Evolutionary conservation across 2,329 filamentous ascomycete species (phyloP).

Genomic region (Trichoderma afroharzianum): DNA sequence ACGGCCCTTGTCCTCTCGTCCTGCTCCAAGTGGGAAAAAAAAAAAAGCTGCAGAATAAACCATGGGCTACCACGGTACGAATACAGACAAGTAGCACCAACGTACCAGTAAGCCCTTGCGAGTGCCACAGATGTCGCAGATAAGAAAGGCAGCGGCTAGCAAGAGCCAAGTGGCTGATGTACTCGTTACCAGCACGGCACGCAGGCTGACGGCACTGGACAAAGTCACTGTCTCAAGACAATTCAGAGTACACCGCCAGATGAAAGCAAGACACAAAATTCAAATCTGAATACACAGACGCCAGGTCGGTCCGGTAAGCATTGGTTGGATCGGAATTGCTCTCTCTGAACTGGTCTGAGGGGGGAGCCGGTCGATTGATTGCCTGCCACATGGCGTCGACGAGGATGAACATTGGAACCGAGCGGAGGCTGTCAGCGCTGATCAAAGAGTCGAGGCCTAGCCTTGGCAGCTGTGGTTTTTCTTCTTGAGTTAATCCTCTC

Average conservation of each 20-base stretch:
- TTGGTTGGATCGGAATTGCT: background rate
- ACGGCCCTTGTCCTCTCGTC: background rate
- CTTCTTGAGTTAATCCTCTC: background rate
- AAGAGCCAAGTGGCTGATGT: background rate
- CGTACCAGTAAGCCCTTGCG: constrained; percentile 7
- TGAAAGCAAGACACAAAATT: background rate
- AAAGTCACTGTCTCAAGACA: background rate
- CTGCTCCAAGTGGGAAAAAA: background rate
- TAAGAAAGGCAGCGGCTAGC: constrained; percentile 7
- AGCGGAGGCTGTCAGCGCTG: constrained; percentile 1
- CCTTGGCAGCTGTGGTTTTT: background rate
- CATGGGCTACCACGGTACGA: background rate
- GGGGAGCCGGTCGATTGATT: background rate
- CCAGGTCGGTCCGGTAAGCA: constrained; percentile 2
- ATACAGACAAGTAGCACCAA: background rate
- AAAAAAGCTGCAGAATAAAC: background rate
- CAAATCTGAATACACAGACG: constrained; percentile 7
- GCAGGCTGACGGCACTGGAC: background rate
- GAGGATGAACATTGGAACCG: background rate
- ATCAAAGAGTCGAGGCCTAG: constrained; percentile 10
- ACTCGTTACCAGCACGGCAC: background rate
- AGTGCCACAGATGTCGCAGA: constrained; percentile 9
- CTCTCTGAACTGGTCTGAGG: background rate
- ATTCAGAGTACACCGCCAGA: constrained; percentile 4
- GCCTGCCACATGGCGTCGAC: constrained; percentile 4